Evolutionary conservation across 768 basidiomycete species (phyloP).

Genomic region (Daedalea quercina): DNA sequence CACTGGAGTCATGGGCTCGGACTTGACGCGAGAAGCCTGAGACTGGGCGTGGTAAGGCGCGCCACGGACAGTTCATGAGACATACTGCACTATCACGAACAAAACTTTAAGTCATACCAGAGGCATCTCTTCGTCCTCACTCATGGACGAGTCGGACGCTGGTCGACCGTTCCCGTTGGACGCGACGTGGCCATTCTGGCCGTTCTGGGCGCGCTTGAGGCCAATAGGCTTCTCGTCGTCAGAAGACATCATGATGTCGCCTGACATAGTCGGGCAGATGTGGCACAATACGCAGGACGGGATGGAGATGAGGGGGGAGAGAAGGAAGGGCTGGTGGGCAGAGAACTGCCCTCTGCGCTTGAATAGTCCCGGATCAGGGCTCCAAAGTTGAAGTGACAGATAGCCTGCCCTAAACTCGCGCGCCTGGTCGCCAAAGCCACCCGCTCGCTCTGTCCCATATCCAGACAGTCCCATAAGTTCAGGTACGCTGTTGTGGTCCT

Average conservation of each 20-base stretch:
- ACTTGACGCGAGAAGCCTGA: constrained; percentile 46
- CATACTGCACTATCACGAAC: neutral
- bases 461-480: neutral
- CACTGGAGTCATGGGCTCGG: constrained; percentile 27
- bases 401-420: constrained; percentile 53
- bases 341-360: neutral
- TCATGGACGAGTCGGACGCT: constrained; percentile 43
- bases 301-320: neutral
- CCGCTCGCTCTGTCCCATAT: neutral
- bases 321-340: neutral
- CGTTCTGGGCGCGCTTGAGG: constrained; percentile 29
- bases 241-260: constrained; percentile 45
- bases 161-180: constrained; percentile 40
- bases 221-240: constrained; percentile 53
- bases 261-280: constrained; percentile 30
- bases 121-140: constrained; percentile 68
- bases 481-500: neutral
- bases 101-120: constrained; percentile 41
- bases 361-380: constrained; percentile 13
- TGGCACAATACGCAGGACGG: constrained; percentile 13
- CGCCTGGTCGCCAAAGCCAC: neutral
- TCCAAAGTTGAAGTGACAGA: constrained; percentile 31
- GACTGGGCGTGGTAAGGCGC: constrained; percentile 33
- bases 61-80: neutral
- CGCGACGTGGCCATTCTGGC: constrained; percentile 27